Evolutionary conservation across 352 stramenopile species (phyloP), one percentile per base, ranked within the genome.

Genomic region (Phytophthora vignae): DNA sequence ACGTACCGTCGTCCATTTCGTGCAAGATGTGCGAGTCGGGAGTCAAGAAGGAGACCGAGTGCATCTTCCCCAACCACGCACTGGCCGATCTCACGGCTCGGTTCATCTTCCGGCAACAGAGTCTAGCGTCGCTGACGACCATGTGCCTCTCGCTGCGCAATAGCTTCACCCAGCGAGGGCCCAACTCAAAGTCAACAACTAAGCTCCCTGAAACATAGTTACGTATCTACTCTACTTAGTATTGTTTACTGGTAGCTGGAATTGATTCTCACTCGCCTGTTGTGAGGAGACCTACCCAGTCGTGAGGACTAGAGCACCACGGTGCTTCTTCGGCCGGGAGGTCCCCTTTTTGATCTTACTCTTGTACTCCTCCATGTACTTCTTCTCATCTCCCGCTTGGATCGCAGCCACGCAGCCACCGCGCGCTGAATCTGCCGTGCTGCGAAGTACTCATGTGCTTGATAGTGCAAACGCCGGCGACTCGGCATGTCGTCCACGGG

Each of bases 21-120:
- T 94, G 86, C 73, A 90, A 87, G 62, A 81, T 87, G 60, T 90
- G 84, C 46, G 38, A 61, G 19, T 33, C 50, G 8, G 44, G 52
- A 0, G 59, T 60, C 36, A 69, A 55, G 12, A 62, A 67, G 40
- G 74, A 82, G 36, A 82, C 75, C 1, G 82, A 89, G 48, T 82
- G 74, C 38, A 71, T 93, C 33, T 94, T 93, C 58, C 69, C 83
- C 1, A 94, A 94, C 67, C 78, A 88, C 4, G 81, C 84, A 17
- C 74, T 94, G 1, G 87, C 82, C 0, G 87, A 94, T 48, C 77
- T 94, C 53, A 92, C 87, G 1, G 84, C 84, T 44, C 79, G 85
- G 14, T 94, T 93, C 55, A 76, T 92, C 25, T 93, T 91, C 59
- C 84, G 87, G 2, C 87, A 93, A 64, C 87, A 94, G 64, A 85